phyloP scores from a whole-genome alignment of 768 basidiomycete genomes.

The Suillus subaureus region DNA sequence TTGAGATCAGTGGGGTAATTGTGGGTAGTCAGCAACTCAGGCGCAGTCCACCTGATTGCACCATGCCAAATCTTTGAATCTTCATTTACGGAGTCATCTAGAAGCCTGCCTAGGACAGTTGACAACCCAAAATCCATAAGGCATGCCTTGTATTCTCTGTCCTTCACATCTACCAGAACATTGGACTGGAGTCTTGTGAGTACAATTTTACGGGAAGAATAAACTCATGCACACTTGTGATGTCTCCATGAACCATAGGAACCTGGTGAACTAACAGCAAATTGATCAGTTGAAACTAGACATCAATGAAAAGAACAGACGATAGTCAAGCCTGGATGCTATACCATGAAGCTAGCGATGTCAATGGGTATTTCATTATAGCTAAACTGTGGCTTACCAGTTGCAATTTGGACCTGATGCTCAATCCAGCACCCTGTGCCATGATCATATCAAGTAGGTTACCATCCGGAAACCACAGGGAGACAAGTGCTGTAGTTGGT shows the following conservation, averaged over 20 bases:
- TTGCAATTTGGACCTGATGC: conserved; percentile 13
- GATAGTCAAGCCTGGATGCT: too few relatives aligned
- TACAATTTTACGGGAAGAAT: neutral
- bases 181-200: conserved; percentile 22
- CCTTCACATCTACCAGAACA: too few relatives aligned
- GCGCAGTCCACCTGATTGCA: conserved; percentile 45
- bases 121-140: conserved; percentile 47
- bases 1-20: too few relatives aligned
- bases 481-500: too few relatives aligned
- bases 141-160: too few relatives aligned
- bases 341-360: conserved; percentile 12
- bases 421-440: conserved; percentile 9
- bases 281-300: neutral
- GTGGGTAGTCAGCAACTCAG: too few relatives aligned
- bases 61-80: conserved; percentile 17
- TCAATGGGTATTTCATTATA: too few relatives aligned
- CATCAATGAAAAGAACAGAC: neutral
- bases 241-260: neutral
- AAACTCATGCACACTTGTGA: too few relatives aligned
- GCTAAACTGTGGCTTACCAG: conserved; percentile 14
- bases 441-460: too few relatives aligned
- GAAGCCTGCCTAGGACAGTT: conserved; percentile 35
- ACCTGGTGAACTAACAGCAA: neutral
- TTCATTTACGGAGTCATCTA: neutral
- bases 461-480: too few relatives aligned